Conservation (phyloP, 1,284 basidiomycete genomes). For the Coniophora puteana region DNA sequence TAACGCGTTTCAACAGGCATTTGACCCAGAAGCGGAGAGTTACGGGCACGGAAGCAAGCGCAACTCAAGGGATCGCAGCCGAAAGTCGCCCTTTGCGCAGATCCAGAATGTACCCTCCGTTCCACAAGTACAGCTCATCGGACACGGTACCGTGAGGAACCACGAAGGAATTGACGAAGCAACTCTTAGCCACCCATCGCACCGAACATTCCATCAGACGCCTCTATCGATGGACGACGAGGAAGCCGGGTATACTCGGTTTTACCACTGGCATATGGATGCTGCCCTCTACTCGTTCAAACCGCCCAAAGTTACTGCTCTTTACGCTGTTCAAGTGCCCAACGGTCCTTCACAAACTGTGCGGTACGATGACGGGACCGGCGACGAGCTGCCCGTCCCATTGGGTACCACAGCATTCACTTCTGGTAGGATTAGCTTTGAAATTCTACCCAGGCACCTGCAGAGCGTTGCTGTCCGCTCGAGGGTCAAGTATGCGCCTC, state of each 20-base stretch:
- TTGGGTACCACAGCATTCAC: conserved; percentile 65
- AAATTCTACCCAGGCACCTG: conserved; percentile 51
- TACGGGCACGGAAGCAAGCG: conserved; percentile 4
- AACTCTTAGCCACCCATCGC: conserved; percentile 18
- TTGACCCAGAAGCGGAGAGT: conserved; percentile 1
- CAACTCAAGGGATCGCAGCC: background rate
- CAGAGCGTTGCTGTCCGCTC: conserved; percentile 55
- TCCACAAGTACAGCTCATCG: conserved; percentile 4
- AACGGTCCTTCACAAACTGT: conserved; percentile 50
- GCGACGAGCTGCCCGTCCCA: conserved; percentile 61
- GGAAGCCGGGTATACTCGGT: conserved; percentile 51
- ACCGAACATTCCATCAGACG: conserved; percentile 66
- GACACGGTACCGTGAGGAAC: background rate
- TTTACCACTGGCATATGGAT: conserved; percentile 74
- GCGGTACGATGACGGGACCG: conserved; percentile 69
- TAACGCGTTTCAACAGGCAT: background rate
- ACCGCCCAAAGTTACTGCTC: conserved; percentile 64
- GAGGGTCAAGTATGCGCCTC: conserved; percentile 51
- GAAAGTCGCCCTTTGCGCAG: conserved; percentile 2
- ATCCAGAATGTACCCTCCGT: conserved; percentile 2
- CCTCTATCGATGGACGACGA: conserved; percentile 54
- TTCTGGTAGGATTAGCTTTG: conserved; percentile 64
- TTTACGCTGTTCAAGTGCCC: conserved; percentile 61
- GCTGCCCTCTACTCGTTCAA: conserved; percentile 65
- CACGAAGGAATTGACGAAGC: conserved; percentile 4